These are phyloP conservation scores for Podaxis sp. DNA, from an alignment of 768 basidiomycete species.

Conservation along the genomic window DNA sequence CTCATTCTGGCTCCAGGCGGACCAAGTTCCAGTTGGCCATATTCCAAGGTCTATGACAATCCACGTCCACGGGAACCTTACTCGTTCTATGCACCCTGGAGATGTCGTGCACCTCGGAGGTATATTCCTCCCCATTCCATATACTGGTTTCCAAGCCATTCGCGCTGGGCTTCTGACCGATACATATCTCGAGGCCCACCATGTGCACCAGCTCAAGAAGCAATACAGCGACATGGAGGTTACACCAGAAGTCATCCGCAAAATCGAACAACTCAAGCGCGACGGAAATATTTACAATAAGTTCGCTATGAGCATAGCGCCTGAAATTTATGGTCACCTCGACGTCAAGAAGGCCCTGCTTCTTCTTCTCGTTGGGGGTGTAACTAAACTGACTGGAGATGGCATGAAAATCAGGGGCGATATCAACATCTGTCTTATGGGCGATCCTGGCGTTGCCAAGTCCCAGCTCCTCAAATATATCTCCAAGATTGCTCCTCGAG, in stretches of 20 bases:
- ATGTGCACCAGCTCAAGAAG: conserved; percentile 94
- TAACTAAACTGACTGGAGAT: conserved; percentile 92
- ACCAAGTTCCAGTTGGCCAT: conserved; percentile 99
- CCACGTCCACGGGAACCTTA: conserved; percentile 89
- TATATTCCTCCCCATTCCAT: conserved; percentile 95
- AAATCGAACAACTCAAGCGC: conserved; percentile 63
- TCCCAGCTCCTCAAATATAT: conserved; percentile 98
- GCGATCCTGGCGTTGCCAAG: conserved; percentile 99
- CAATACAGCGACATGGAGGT: conserved; percentile 95
- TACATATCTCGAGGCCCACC: conserved; percentile 91
- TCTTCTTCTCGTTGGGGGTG: conserved; percentile 90
- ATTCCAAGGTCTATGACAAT: conserved; percentile 98
- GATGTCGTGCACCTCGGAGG: conserved; percentile 96
- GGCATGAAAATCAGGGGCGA: conserved; percentile 99
- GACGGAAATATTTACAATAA: conserved; percentile 86
- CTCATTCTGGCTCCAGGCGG: conserved; percentile 57
- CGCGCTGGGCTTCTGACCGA: conserved; percentile 96
- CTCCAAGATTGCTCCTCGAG: conserved; percentile 96
- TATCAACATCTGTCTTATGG: conserved; percentile 97
- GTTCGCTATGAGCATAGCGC: conserved; percentile 92
- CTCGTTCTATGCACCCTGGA: conserved; percentile 90
- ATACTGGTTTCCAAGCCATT: conserved; percentile 96
- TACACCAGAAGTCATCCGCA: conserved; percentile 76
- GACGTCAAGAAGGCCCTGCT: conserved; percentile 97
- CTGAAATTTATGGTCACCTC: conserved; percentile 96